Evolutionary conservation across 306 rosid species (phyloP), one percentile per base, ranked within the genome.

Genomic region (Inga oerstediana): DNA sequence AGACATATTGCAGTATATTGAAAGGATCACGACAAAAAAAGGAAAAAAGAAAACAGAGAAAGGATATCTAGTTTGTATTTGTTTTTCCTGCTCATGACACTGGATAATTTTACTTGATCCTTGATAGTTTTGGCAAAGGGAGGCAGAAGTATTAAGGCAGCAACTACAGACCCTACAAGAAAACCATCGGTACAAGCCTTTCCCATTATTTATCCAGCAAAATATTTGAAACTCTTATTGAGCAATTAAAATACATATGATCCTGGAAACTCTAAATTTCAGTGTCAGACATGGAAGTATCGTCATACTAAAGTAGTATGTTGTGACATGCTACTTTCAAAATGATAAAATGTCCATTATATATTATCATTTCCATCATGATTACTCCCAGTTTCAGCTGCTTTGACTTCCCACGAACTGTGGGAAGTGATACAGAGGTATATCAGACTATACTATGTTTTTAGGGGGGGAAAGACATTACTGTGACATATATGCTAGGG

Each of bases 61-160:
- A 54, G 9, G 10, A 2, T 39, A 69, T 79, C 58, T 45, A 45
- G 41, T 72, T 24, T 20, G 45, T 79, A 32, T 74, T 71, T 83
- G 46, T 27, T 45, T 64, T 51, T 43, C 61, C 5, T 65, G 59
- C 52, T n/a, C 56, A 66, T 82, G 45, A 85, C 58, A 68, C 46
- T 16, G 74, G 49, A 52, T 54, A 17, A 37, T 70, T 78, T 78
- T 71, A 75, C 81, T 78, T 88, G 70, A 41, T 80, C 77, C 76
- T 76, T 81, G 85, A 79, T 85, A 93, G 98, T 86, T 91, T 81
- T 95, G 97, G 98, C 89, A 89, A 81, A 87, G 88, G 88, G 98
- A 95, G 79, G 95, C 86, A 79, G 92, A 89, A 75, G 46, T 84
- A 72, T 90, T 93, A 83, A 89, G 89, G 89, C 97, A 95, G 80